These are phyloP conservation scores for Pseudogymnoascus sp. DNA, from an alignment of 2,329 filamentous ascomycete genomes.

Conservation along the genomic window DNA sequence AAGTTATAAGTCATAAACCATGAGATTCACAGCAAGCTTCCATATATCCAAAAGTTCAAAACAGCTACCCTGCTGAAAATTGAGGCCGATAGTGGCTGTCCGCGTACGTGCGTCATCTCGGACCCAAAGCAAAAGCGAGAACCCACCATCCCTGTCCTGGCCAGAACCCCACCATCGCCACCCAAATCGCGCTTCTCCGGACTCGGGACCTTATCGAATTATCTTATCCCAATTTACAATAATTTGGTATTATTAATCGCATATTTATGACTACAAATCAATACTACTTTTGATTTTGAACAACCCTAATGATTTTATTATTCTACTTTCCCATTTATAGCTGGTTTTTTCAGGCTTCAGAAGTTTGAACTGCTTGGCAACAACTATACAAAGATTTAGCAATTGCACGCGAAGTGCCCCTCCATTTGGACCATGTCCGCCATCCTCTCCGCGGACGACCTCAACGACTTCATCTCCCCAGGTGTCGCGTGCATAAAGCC, in stretches of 20 bases:
- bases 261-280: slow-evolving; percentile 8
- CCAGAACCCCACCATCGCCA: slow-evolving; percentile 8
- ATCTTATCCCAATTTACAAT: slow-evolving; percentile 9
- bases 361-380: background rate
- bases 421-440: slow-evolving; percentile 66
- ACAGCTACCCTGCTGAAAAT: background rate
- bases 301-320: slow-evolving; percentile 6
- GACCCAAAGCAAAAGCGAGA: background rate
- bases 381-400: background rate
- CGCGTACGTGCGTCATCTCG: background rate
- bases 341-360: background rate
- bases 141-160: slow-evolving; percentile 2
- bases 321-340: background rate
- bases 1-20: background rate
- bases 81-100: background rate
- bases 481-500: slow-evolving; percentile 98
- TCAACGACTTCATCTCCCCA: slow-evolving; percentile 98
- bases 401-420: slow-evolving; percentile 10
- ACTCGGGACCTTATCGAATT: slow-evolving; percentile 9
- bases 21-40: background rate
- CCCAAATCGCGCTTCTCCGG: slow-evolving; percentile 1
- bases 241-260: slow-evolving; percentile 1
- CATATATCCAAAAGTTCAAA: background rate
- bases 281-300: background rate
- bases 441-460: slow-evolving; percentile 90